Percentiles rank a stretch among this genome's conserved stretches.
phyloP scores from a whole-genome alignment of 2,329 filamentous ascomycete genomes.

The Diplodia seriata region DNA sequence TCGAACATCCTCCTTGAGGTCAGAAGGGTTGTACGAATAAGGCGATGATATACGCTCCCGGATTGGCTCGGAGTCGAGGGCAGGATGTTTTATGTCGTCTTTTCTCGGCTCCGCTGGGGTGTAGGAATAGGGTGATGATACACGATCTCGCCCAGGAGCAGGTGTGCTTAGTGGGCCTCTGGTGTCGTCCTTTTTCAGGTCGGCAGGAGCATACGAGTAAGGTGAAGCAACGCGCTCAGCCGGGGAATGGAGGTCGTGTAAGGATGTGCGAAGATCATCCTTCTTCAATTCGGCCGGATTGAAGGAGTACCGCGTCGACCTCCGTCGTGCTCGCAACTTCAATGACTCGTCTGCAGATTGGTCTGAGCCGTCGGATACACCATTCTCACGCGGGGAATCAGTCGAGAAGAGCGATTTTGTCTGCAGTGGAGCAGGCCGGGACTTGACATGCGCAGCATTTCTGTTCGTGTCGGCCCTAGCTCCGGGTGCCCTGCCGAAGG shows the following conservation, averaged over 20 bases:
- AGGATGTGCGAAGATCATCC: slow-evolving; percentile 44
- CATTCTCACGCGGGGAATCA: slow-evolving; percentile 8
- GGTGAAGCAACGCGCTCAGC: slow-evolving; percentile 21
- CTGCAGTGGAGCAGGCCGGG: slow-evolving; percentile 14
- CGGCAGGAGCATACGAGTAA: slow-evolving; percentile 37
- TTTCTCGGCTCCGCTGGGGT: slow-evolving; percentile 14
- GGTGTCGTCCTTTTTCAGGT: slow-evolving; percentile 46
- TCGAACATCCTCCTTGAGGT: slow-evolving; percentile 12
- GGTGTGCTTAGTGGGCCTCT: slow-evolving; percentile 40
- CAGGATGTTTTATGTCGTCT: slow-evolving; percentile 6
- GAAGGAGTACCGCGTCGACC: slow-evolving; percentile 50
- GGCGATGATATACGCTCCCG: slow-evolving; percentile 19
- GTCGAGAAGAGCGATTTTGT: slow-evolving; percentile 7
- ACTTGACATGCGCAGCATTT: slow-evolving; percentile 3
- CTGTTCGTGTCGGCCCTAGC: not conserved
- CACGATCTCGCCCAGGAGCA: not conserved
- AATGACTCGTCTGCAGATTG: slow-evolving; percentile 40
- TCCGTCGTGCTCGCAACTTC: slow-evolving; percentile 42
- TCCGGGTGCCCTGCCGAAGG: slow-evolving; percentile 1
- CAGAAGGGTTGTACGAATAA: slow-evolving; percentile 23
- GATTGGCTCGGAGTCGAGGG: slow-evolving; percentile 7
- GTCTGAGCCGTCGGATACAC: slow-evolving; percentile 45
- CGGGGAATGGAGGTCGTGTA: slow-evolving; percentile 35
- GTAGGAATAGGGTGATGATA: slow-evolving; percentile 21
- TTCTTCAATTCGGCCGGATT: slow-evolving; percentile 43